phyloP scores from a whole-genome alignment of 106 monocot species.

The Gastrodia elata region DNA sequence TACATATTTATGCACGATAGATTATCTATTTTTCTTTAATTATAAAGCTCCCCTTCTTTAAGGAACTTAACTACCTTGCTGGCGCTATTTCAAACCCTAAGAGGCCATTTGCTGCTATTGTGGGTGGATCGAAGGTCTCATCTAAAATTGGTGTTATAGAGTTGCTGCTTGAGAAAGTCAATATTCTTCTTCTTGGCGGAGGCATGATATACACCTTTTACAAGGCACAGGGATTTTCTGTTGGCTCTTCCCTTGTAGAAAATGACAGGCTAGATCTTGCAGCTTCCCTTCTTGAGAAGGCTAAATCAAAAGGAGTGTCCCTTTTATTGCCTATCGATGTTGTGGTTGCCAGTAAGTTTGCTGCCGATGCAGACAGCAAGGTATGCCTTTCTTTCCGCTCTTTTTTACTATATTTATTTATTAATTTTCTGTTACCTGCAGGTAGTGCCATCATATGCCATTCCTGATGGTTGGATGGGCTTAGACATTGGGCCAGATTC shows the following conservation, averaged over 20 bases:
- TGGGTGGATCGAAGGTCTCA: conserved; percentile 65
- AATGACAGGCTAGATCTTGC: conserved; percentile 56
- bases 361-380: conserved; percentile 58
- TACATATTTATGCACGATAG: not conserved
- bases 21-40: not conserved
- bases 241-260: conserved; percentile 57
- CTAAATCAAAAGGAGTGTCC: conserved; percentile 53
- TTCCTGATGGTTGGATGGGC: conserved; percentile 75
- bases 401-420: not conserved
- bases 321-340: conserved; percentile 53
- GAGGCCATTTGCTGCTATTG: conserved; percentile 58
- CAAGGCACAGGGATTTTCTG: conserved; percentile 47
- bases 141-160: conserved; percentile 65
- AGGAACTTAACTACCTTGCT: conserved; percentile 65
- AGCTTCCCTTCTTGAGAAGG: conserved; percentile 44
- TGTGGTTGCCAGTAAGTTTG: conserved; percentile 59
- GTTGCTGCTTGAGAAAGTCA: conserved; percentile 41
- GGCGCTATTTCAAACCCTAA: conserved; percentile 55
- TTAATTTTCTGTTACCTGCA: conserved; percentile 14
- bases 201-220: conserved; percentile 72
- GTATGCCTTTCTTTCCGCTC: conserved; percentile 8
- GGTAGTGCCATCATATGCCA: conserved; percentile 42
- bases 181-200: conserved; percentile 53
- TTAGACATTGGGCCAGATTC: conserved; percentile 62
- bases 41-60: not conserved